These are phyloP conservation scores for Zygoascus bituminiphila DNA, from an alignment of 805 yeast species.

Conservation along the genomic window DNA sequence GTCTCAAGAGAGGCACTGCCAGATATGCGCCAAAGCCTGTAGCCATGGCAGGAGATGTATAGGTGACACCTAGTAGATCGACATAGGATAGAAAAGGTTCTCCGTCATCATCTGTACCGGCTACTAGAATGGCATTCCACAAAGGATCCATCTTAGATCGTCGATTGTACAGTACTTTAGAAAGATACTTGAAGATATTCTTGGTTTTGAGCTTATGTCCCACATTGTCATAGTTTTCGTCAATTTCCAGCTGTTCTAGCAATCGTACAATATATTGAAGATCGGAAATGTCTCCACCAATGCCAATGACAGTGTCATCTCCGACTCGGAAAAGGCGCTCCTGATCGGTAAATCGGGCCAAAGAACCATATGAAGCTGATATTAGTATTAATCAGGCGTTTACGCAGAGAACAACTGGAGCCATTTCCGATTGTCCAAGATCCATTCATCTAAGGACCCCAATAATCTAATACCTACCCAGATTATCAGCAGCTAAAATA, in stretches of 20 bases:
- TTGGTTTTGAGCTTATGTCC: conserved; percentile 71
- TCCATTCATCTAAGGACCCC: background rate
- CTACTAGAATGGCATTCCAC: conserved; percentile 91
- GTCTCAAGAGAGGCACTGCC: conserved; percentile 87
- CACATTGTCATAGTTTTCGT: conserved; percentile 68
- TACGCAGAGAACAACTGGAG: too few species aligned
- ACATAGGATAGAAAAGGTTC: conserved; percentile 77
- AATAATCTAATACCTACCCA: conserved; percentile 43
- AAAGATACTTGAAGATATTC: conserved; percentile 79
- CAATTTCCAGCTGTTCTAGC: conserved; percentile 70
- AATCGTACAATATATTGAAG: conserved; percentile 72
- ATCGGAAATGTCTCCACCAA: conserved; percentile 92
- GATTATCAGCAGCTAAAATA: conserved; percentile 88
- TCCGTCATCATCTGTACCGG: conserved; percentile 68
- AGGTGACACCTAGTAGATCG: conserved; percentile 86
- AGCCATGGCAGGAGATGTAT: conserved; percentile 79
- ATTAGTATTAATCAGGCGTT: background rate
- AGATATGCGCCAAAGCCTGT: conserved; percentile 96
- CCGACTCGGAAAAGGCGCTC: conserved; percentile 86
- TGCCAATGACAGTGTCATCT: conserved; percentile 76
- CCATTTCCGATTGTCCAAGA: too few species aligned
- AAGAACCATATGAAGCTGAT: conserved; percentile 76
- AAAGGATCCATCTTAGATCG: conserved; percentile 91
- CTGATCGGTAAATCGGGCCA: conserved; percentile 75
- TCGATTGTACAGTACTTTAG: conserved; percentile 76